phyloP scores from a whole-genome alignment of 305 asterid genomes.

The Ilex paraguariensis region DNA sequence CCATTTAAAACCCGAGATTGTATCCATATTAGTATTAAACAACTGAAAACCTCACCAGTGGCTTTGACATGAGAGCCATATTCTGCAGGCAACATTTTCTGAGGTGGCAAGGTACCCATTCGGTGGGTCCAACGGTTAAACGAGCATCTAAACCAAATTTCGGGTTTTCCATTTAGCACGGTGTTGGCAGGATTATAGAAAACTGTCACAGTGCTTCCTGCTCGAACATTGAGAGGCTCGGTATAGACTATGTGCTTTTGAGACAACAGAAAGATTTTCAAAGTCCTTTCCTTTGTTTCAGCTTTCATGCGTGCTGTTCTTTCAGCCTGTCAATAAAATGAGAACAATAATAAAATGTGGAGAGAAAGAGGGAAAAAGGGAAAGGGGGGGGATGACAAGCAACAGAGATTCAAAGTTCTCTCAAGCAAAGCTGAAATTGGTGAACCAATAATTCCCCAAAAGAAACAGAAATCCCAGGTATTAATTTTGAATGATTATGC shows the following conservation, averaged over 20 bases:
- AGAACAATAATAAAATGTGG: no score
- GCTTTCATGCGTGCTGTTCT: constrained; percentile 69
- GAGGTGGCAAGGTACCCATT: constrained; percentile 78
- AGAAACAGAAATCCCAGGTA: constrained; percentile 4
- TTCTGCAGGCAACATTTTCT: constrained; percentile 70
- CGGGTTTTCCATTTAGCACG: constrained; percentile 81
- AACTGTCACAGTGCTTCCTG: constrained; percentile 77
- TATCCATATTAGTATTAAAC: constrained; percentile 1
- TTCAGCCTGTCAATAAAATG: constrained; percentile 45
- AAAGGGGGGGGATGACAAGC: no score
- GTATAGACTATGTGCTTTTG: constrained; percentile 91
- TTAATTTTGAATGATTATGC: no score
- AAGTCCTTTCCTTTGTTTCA: constrained; percentile 69
- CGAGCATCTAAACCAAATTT: constrained; percentile 96
- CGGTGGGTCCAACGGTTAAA: constrained; percentile 98
- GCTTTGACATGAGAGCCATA: constrained; percentile 72
- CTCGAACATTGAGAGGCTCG: constrained; percentile 83
- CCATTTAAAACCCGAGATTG: background rate
- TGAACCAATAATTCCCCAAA: background rate
- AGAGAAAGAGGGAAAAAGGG: no score
- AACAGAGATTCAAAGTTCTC: no score
- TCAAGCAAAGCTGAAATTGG: no score
- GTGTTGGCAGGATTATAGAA: constrained; percentile 88
- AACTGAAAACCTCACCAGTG: constrained; percentile 44
- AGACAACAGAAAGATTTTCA: constrained; percentile 76